Evolutionary conservation across 1,284 basidiomycete species (phyloP).

Genomic region (Ustilago sp.): DNA sequence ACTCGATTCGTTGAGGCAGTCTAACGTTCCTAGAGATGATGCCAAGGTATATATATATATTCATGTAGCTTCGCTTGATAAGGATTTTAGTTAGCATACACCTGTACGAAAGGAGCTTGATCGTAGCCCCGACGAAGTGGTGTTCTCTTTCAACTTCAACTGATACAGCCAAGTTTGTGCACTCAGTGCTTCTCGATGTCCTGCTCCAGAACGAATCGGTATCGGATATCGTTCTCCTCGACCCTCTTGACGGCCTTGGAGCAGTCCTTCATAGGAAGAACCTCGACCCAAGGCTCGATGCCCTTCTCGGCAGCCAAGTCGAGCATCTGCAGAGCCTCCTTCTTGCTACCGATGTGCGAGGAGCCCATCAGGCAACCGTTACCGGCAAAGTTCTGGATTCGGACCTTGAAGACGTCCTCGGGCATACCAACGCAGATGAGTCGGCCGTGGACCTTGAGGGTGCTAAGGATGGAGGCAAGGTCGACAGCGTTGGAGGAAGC

Average conservation of each 20-base stretch:
- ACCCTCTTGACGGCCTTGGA: constrained; percentile 74
- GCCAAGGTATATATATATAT: too few relatives aligned
- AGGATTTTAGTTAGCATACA: too few relatives aligned
- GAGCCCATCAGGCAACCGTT: constrained; percentile 72
- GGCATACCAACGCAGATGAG: constrained; percentile 75
- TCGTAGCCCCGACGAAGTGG: too few relatives aligned
- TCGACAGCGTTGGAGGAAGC: constrained; percentile 71
- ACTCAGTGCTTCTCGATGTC: constrained; percentile 51
- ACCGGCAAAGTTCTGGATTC: constrained; percentile 70
- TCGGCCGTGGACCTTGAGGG: constrained; percentile 74
- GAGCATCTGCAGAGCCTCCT: constrained; percentile 73
- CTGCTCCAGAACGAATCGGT: constrained; percentile 63
- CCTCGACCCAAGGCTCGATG: constrained; percentile 71
- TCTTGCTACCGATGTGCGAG: constrained; percentile 76
- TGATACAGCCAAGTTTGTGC: neutral
- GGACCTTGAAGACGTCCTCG: constrained; percentile 70
- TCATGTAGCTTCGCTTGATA: too few relatives aligned
- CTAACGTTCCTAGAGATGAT: too few relatives aligned
- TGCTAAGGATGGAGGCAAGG: constrained; percentile 72
- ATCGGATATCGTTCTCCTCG: constrained; percentile 72
- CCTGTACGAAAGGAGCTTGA: too few relatives aligned
- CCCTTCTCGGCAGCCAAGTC: constrained; percentile 62
- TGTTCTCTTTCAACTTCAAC: too few relatives aligned
- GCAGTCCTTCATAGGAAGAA: constrained; percentile 75
- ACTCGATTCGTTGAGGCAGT: too few relatives aligned